Conservation (phyloP, 352 stramenopile species). For the Pilasporangium apinafurcum region DNA sequence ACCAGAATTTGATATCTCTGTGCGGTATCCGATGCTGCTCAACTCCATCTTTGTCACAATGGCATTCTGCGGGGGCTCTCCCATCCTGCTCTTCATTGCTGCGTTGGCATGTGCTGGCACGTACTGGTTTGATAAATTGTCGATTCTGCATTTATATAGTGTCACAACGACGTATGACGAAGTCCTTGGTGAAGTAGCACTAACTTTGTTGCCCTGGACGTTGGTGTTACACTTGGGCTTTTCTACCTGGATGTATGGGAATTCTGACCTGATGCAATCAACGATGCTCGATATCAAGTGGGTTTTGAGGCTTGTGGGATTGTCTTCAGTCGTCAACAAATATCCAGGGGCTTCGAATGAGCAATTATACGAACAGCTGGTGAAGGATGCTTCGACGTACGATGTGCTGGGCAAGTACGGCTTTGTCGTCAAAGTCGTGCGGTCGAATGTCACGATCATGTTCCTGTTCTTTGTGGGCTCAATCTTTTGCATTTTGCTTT, state of each 20-base stretch:
- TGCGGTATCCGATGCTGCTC: slow-evolving; percentile 48
- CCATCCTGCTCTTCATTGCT: slow-evolving; percentile 38
- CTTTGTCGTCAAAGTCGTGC: slow-evolving; percentile 41
- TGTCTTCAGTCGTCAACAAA: slow-evolving; percentile 10
- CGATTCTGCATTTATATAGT: slow-evolving; percentile 36
- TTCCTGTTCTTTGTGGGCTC: slow-evolving; percentile 28
- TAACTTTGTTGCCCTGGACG: slow-evolving; percentile 33
- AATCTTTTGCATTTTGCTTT: slow-evolving; percentile 23
- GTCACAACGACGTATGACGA: slow-evolving; percentile 47
- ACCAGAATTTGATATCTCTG: slow-evolving; percentile 36
- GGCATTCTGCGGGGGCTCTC: slow-evolving; percentile 43
- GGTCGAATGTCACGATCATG: slow-evolving; percentile 42
- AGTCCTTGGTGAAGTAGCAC: slow-evolving; percentile 24
- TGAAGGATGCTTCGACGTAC: slow-evolving; percentile 14
- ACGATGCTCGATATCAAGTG: slow-evolving; percentile 25
- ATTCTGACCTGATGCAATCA: slow-evolving; percentile 24
- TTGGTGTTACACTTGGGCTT: slow-evolving; percentile 41
- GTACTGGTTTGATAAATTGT: slow-evolving; percentile 52
- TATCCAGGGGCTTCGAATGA: slow-evolving; percentile 16
- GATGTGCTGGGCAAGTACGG: slow-evolving; percentile 21
- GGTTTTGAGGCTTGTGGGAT: slow-evolving; percentile 16
- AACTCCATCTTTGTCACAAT: slow-evolving; percentile 61
- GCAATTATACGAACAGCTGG: slow-evolving; percentile 19
- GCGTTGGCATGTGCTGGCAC: slow-evolving; percentile 17
- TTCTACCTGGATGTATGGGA: slow-evolving; percentile 49